Percentiles rank a stretch among this genome's conserved stretches.
These are phyloP conservation scores for Phytophthora colocasiae DNA, from an alignment of 352 stramenopile species.

Conservation along the genomic window DNA sequence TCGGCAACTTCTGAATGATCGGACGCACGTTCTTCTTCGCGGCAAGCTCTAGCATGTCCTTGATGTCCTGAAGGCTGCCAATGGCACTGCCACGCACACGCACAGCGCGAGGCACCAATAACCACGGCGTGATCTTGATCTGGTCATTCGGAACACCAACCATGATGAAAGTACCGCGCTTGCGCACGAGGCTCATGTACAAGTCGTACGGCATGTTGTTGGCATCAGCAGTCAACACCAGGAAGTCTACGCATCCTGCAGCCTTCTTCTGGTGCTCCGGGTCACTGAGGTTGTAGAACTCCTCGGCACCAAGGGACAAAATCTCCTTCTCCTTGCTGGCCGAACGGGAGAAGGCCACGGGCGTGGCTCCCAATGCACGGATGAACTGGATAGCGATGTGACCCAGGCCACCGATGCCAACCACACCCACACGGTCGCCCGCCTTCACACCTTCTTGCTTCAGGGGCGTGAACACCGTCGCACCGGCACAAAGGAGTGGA, in stretches of 20 bases:
- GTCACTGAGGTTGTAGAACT: constrained; percentile 27
- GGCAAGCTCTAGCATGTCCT: constrained; percentile 85
- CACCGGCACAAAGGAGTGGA: constrained; percentile 14
- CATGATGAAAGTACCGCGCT: constrained; percentile 41
- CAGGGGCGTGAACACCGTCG: constrained; percentile 19
- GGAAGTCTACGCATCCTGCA: constrained; percentile 51
- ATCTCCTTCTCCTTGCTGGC: constrained; percentile 27
- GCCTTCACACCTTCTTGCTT: constrained; percentile 26
- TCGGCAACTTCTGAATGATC: constrained; percentile 27
- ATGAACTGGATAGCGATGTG: constrained; percentile 35
- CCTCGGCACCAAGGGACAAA: constrained; percentile 11
- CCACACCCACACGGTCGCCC: constrained; percentile 18
- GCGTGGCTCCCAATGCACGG: constrained; percentile 15
- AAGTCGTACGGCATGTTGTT: constrained; percentile 50
- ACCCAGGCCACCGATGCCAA: constrained; percentile 24
- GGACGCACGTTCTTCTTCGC: constrained; percentile 59
- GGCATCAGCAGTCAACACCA: constrained; percentile 75
- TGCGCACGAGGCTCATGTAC: constrained; percentile 63
- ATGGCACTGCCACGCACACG: constrained; percentile 5
- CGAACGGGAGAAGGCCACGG: constrained; percentile 21
- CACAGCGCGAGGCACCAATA: constrained; percentile 1
- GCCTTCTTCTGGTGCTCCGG: constrained; percentile 27
- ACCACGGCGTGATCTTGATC: constrained; percentile 53
- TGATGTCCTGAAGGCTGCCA: constrained; percentile 27
- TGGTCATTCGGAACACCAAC: constrained; percentile 64